Evolutionary conservation across 768 basidiomycete species (phyloP), one percentile per base, ranked within the genome.

Genomic region (Xanthoconium stramineum): DNA sequence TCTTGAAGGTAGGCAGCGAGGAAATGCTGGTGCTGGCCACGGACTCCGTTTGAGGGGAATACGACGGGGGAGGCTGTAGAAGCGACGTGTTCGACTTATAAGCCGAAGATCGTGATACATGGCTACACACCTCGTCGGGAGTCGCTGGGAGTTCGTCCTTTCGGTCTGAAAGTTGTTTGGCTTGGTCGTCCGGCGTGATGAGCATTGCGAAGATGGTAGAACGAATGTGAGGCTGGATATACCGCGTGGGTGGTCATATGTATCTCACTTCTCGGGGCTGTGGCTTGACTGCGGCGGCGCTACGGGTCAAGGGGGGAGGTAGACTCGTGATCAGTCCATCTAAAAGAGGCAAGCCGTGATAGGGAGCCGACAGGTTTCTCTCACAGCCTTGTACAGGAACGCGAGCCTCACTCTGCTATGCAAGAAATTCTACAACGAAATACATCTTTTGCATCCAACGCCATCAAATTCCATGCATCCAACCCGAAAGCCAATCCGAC

Each of bases 31-130:
- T 12, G 33, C 39, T 52, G n/a, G 43, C 38, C 8, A n/a, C 5
- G 2, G 51, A 3, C 35, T 38, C 50, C 20, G 36, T 3, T 5
- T 15, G 50, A 14, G 46, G n/a, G 9, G 59, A 53, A 53, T 71
- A 69, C 8, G 59, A 58, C 1, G 69, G 68, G 14, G 70, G 68
- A 47, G 63, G 63, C 70, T 68, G 33, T 38, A 1, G 40, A 1
- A 14, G 15, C 15, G 3, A 29, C 6, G 24, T 4, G 36, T 6
- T 63, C 5, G 43, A 36, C 49, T 0, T 32, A 30, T 35, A 35
- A 5, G 5, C 20, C 1, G 35, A n/a, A 6, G 13, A 36, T n/a
- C 24, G 4, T 19, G 8, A 17, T 33, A 15, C 12, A 2, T 3
- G 3, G 8, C 10, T 14, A 19, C n/a, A 8, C 32, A 64, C 56